Evolutionary conservation across 2,329 filamentous ascomycete genomes (phyloP), one percentile per base, ranked within the genome.

Genomic region (Fusarium subtropicale): DNA sequence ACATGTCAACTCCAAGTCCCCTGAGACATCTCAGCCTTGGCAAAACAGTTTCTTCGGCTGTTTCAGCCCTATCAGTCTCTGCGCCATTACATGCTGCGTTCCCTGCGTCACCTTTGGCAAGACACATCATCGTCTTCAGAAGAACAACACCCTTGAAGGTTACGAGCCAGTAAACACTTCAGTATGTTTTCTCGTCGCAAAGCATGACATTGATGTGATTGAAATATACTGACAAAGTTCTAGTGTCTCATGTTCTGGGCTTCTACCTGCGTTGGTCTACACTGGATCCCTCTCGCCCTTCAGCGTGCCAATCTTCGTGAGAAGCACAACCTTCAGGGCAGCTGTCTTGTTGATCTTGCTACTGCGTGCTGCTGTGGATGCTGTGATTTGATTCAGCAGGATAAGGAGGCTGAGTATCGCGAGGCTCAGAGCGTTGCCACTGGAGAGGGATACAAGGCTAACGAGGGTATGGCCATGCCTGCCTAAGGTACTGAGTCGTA

Each of bases 91-190:
- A 18, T 85, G 78, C 68, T 85, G 79, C 65, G 64, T 83, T 28
- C 83, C 83, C 3, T 85, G 83, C 64, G 76, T 85, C 33, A 83
- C 82, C 34, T 85, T 84, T 50, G 82, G 82, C 74, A 83, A 82
- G 79, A 84, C 82, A 4, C 75, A 84, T 57, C 83, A 85, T 66
- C 80, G 83, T 22, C 71, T 84, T 13, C 77, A 75, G 60, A 81
- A 81, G 75, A 77, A 79, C 28, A 77, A 72, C 36, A 77, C 75
- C 57, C 78, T 85, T 10, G 65, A 79, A 20, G 82, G 81, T 16
- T 85, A 82, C 34, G 80, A 84, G 76, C 77, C 81, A 33, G 75
- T 83, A 71, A 85, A 85, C 76, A 82, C 81, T 15, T 80, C 80
- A 34, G 83, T 85, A 77, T 28, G 82, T 76, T 10, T 18, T 9